Conservation (phyloP, 169 alveolate genomes). For the Cystoisospora suis region DNA sequence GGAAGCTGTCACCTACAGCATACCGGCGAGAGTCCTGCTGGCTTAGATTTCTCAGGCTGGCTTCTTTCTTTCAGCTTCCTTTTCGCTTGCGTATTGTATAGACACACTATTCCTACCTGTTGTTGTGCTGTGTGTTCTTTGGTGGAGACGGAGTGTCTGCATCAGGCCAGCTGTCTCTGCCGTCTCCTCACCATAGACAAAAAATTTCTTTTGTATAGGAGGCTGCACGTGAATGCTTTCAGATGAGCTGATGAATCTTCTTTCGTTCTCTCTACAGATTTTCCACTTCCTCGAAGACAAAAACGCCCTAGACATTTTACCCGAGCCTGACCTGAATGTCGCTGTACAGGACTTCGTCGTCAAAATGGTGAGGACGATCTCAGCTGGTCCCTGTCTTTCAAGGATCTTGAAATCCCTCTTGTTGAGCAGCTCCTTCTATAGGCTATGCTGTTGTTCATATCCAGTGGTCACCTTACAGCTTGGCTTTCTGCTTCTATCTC, state of each 20-base stretch:
- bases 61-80: too few species aligned
- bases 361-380: conserved; percentile 35
- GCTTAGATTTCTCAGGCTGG: too few species aligned
- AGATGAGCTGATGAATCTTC: not conserved
- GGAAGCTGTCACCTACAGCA: too few species aligned
- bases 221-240: not conserved
- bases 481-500: not conserved
- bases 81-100: too few species aligned
- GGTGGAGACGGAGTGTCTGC: too few species aligned
- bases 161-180: too few species aligned
- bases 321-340: conserved; percentile 62
- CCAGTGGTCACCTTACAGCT: not conserved
- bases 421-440: not conserved
- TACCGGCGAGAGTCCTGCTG: too few species aligned
- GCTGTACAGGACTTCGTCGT: conserved; percentile 60
- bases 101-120: too few species aligned
- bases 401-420: not conserved
- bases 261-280: conserved; percentile 10
- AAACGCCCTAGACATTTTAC: conserved; percentile 34
- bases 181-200: too few species aligned
- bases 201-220: too few species aligned
- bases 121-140: too few species aligned
- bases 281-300: conserved; percentile 44
- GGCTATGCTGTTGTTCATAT: not conserved
- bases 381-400: not conserved